A percentile compares a stretch with the other conserved stretches of the same genome.
These are phyloP conservation scores for Cladophialophora carrionii DNA, from an alignment of 2,329 filamentous ascomycete genomes.

Conservation along the genomic window DNA sequence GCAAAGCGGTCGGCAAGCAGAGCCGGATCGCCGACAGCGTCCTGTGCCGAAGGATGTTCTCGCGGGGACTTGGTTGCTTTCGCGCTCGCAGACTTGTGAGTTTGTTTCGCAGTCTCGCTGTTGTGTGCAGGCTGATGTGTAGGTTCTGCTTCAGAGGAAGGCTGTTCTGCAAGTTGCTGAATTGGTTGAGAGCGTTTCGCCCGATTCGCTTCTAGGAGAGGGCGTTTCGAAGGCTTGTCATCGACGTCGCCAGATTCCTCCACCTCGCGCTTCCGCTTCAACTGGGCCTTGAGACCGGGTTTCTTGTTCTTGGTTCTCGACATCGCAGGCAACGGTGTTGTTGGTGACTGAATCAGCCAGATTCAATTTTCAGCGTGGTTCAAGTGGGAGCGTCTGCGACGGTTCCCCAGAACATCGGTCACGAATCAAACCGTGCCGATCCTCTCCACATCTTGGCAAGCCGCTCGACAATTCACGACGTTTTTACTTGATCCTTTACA, in stretches of 20 bases:
- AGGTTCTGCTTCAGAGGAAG: neutral
- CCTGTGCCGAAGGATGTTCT: conserved; percentile 57
- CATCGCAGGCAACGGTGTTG: neutral
- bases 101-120: neutral
- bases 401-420: conserved; percentile 1
- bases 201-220: neutral
- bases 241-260: conserved; percentile 18
- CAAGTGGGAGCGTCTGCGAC: neutral
- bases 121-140: neutral
- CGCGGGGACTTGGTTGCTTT: neutral
- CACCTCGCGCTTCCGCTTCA: conserved; percentile 25
- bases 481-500: neutral
- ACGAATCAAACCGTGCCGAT: neutral
- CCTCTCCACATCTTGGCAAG: neutral
- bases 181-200: neutral
- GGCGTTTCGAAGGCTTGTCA: conserved; percentile 1
- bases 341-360: neutral
- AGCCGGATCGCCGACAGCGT: conserved; percentile 75
- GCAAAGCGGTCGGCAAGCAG: conserved; percentile 84
- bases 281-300: neutral
- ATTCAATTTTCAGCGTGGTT: neutral
- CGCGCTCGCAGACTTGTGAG: neutral
- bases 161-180: neutral
- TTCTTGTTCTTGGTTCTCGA: conserved; percentile 6
- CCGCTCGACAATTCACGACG: neutral